Evolutionary conservation across 2,329 filamentous ascomycete genomes (phyloP), one percentile per base, ranked within the genome.

Genomic region (Pseudogymnoascus pannorum): DNA sequence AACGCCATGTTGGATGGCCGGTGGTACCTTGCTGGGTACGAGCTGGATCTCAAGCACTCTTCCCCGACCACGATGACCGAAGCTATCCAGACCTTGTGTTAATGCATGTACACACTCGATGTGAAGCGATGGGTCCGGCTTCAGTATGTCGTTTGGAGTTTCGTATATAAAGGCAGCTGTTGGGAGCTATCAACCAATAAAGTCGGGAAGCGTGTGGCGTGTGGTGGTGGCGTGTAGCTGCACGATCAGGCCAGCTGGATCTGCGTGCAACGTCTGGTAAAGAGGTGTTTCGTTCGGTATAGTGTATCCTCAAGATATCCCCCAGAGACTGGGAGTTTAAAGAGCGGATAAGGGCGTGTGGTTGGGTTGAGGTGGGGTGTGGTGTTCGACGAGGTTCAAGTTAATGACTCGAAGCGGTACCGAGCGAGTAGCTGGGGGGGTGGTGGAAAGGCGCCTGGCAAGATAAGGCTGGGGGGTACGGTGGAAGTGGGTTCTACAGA

Each of bases 1-100:
- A 54, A 54, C 68, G 73, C 71, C 73, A 76, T 74, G 60, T 62
- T 66, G 61, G 64, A 60, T 61, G 58, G 57, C 64, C 26, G 26
- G 58, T 59, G 31, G n/a, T 40, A 31, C 36, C n/a, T 33, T 51
- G 51, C 35, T 54, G 48, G 48, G n/a, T 54, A 54, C 7, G 48
- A 31, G 48, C 24, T 31, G 48, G 48, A 20, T 31, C 48, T 54
- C 26, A 18, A 31, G 48, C 26, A 54, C 48, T 33, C 48, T 54
- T 54, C 48, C 48, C 48, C 48, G 48, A 54, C 48, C 48, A 54
- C 48, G 48, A 18, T 61, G 12, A 35, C 11, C 60, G 14, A 33
- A 33, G 20, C 29, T 33, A 40, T 16, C 22, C 26, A 44, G n/a
- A 54, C 59, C 44, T 9, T 20, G 48, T 33, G 48, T 54, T 54